Evolutionary conservation across 305 asterid species (phyloP), one percentile per base, ranked within the genome.

Genomic region (Ilex paraguariensis): DNA sequence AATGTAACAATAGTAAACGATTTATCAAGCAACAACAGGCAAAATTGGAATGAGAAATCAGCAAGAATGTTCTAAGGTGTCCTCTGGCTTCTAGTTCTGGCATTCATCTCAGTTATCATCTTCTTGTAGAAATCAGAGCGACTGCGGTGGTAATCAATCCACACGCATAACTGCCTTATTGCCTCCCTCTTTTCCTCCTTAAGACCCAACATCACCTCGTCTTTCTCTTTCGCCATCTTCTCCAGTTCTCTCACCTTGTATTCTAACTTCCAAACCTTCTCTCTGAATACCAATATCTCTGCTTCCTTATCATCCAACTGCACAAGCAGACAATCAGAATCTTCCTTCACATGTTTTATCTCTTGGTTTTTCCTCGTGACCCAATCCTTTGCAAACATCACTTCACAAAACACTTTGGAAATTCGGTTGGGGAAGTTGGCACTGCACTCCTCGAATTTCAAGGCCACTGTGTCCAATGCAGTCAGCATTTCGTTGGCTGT

Each of bases 161-260:
- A 85, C 7, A 92, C 87, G 57, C 98, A 89, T 3, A 92, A 71
- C 70, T 92, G 98, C 65, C 97, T 82, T 31, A 92, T 92, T 13
- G 98, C 97, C 73, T 92, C 98, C 66, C 91, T 76, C 55, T 92
- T 92, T 72, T 89, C 95, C 73, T 92, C 97, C 62, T 71, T 69
- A 6, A 87, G 76, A 21, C 66, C 85, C 39, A 85, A 21, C 84
- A 81, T 74, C 6, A 67, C 82, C 31, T 89, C 98, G 31, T 89
- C 97, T 40, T 60, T 80, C 59, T 81, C 89, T 50, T 81, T 87
- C 85, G 87, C 93, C 69, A 87, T 63, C 53, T 81, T 87, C 85
- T 89, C 93, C 69, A 87, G 62, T 59, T 89, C 97, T 61, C 91
- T 85, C 33, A 78, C 80, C 62, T 73, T 89, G 13, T 83, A 74